phyloP scores from a whole-genome alignment of 2,329 filamentous ascomycete species.

The Sporothrix brasiliensis region DNA sequence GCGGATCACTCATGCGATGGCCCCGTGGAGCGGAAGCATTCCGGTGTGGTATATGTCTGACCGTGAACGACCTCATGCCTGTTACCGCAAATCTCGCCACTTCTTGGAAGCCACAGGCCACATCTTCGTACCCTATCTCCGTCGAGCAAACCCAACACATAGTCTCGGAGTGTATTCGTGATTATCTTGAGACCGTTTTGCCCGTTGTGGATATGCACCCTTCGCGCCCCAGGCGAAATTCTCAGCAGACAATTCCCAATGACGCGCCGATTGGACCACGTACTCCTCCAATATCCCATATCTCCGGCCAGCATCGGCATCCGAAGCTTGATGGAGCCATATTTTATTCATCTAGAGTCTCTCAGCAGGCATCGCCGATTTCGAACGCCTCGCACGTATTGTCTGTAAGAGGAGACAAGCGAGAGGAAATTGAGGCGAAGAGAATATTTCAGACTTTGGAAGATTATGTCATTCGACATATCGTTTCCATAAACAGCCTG shows the following conservation, averaged over 20 bases:
- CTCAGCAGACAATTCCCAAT: not conserved
- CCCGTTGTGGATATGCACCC: slow-evolving; percentile 7
- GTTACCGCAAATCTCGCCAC: slow-evolving; percentile 24
- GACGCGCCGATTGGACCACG: not conserved
- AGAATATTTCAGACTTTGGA: slow-evolving; percentile 75
- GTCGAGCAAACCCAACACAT: slow-evolving; percentile 62
- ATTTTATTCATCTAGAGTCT: not conserved
- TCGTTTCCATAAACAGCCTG: slow-evolving; percentile 70
- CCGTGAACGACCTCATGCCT: slow-evolving; percentile 75
- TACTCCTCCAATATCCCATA: too few relatives aligned
- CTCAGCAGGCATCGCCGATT: not conserved
- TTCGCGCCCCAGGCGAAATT: not conserved
- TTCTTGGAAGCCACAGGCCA: not conserved
- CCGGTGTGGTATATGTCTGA: slow-evolving; percentile 80
- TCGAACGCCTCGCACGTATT: not conserved
- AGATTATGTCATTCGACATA: slow-evolving; percentile 71
- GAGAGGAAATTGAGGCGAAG: slow-evolving; percentile 48
- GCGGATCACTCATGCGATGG: slow-evolving; percentile 78
- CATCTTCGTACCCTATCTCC: slow-evolving; percentile 50
- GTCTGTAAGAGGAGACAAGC: not conserved
- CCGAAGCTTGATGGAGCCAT: not conserved
- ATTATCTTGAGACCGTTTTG: slow-evolving; percentile 42
- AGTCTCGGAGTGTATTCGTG: slow-evolving; percentile 46
- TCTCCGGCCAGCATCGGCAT: not conserved
- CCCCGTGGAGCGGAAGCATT: slow-evolving; percentile 73